phyloP scores from a whole-genome alignment of 768 basidiomycete species.

The Kwoniella sp. region DNA sequence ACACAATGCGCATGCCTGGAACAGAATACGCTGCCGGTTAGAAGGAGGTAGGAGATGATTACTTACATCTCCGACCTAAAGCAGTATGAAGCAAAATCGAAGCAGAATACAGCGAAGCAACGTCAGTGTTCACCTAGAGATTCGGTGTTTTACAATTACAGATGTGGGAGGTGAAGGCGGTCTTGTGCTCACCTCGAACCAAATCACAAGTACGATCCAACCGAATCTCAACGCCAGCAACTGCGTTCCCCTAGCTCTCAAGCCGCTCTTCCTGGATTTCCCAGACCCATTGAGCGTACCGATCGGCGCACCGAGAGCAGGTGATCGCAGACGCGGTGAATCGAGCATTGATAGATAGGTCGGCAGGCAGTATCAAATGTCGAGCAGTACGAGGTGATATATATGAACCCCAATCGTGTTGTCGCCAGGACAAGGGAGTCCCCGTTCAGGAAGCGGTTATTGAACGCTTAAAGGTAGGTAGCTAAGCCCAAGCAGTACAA shows the following conservation, averaged over 20 bases:
- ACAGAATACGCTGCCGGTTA: too few relatives aligned
- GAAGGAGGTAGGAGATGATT: too few relatives aligned
- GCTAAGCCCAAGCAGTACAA: too few relatives aligned
- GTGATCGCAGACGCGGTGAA: constrained; percentile 15
- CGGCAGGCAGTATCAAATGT: too few relatives aligned
- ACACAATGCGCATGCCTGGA: background rate
- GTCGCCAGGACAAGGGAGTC: too few relatives aligned
- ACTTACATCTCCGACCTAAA: constrained; percentile 56
- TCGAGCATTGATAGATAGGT: constrained; percentile 9
- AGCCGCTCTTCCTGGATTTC: constrained; percentile 29
- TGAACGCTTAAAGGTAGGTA: too few relatives aligned
- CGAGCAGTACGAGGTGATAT: too few relatives aligned
- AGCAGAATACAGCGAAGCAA: background rate
- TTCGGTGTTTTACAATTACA: too few relatives aligned
- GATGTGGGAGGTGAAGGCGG: too few relatives aligned
- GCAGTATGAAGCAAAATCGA: constrained; percentile 49
- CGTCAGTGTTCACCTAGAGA: too few relatives aligned
- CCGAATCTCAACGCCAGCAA: constrained; percentile 49
- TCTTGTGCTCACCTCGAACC: constrained; percentile 64
- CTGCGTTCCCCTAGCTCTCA: constrained; percentile 40
- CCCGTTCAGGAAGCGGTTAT: too few relatives aligned
- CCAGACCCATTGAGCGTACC: background rate
- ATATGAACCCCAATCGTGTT: too few relatives aligned
- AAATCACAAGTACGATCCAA: constrained; percentile 69
- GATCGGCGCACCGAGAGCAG: constrained; percentile 12